phyloP scores from a whole-genome alignment of 1,284 basidiomycete genomes.

The Tylopilus orsonianus region DNA sequence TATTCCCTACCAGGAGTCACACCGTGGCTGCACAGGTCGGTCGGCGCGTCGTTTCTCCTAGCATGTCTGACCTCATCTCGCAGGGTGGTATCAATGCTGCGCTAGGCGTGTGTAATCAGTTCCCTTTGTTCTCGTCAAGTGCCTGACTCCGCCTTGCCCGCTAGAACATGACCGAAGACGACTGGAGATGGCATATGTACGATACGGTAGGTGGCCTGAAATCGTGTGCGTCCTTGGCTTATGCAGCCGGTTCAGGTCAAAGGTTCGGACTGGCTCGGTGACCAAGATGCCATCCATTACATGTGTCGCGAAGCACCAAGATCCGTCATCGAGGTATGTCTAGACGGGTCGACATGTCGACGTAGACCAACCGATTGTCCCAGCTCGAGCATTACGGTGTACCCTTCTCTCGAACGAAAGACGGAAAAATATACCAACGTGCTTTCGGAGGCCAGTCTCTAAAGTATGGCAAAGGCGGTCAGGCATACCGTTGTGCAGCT shows the following conservation, averaged over 20 bases:
- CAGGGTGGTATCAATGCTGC: constrained; percentile 99
- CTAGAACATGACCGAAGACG: constrained; percentile 99
- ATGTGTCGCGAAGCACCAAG: constrained; percentile 97
- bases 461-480: constrained; percentile 97
- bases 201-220: constrained; percentile 72
- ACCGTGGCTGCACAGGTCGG: constrained; percentile 95
- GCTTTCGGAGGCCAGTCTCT: constrained; percentile 99
- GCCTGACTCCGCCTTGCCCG: constrained; percentile 6
- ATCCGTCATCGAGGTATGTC: constrained; percentile 84
- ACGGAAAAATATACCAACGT: constrained; percentile 99
- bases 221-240: constrained; percentile 3
- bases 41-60: constrained; percentile 6
- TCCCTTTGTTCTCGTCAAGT: constrained; percentile 9
- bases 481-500: constrained; percentile 98
- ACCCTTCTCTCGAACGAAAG: constrained; percentile 97
- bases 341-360: neutral
- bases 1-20: constrained; percentile 99
- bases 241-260: constrained; percentile 68
- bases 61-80: constrained; percentile 19
- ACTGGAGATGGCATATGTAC: constrained; percentile 99
- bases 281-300: constrained; percentile 99
- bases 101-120: constrained; percentile 70
- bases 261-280: constrained; percentile 99
- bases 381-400: constrained; percentile 99
- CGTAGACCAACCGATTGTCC: constrained; percentile 4